Evolutionary conservation across 495 filamentous ascomycete genomes (phyloP).

Genomic region (Penicillium verhagenii): DNA sequence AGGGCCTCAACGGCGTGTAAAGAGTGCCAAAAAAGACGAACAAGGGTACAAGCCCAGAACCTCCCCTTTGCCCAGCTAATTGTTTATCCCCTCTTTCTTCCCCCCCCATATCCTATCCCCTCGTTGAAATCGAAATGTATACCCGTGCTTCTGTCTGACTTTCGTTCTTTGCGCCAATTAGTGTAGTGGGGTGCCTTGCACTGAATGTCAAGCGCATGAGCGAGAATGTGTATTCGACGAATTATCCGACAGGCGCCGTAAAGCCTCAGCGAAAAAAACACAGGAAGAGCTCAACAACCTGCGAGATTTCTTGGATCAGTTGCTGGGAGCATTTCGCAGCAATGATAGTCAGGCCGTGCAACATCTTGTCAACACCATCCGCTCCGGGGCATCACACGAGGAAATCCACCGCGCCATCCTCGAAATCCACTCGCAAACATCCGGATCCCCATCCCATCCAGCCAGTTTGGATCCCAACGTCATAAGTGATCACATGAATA

Average conservation of each 20-base stretch:
- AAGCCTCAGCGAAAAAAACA: slow-evolving; percentile 31
- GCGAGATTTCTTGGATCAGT: slow-evolving; percentile 27
- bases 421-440: neutral
- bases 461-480: slow-evolving; percentile 9
- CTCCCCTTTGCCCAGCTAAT: slow-evolving; percentile 1
- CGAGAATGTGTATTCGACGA: slow-evolving; percentile 42
- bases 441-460: slow-evolving; percentile 1
- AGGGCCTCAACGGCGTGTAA: slow-evolving; percentile 42
- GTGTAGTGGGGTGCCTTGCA: slow-evolving; percentile 33
- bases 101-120: neutral
- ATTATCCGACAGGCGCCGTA: slow-evolving; percentile 41
- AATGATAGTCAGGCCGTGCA: slow-evolving; percentile 20
- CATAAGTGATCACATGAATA: slow-evolving; percentile 12
- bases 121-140: neutral
- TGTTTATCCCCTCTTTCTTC: slow-evolving; percentile 5
- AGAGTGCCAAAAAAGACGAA: slow-evolving; percentile 43
- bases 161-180: slow-evolving; percentile 16
- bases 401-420: slow-evolving; percentile 15
- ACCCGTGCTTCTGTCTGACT: slow-evolving; percentile 5
- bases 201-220: slow-evolving; percentile 36
- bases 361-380: slow-evolving; percentile 28
- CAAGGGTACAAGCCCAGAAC: slow-evolving; percentile 33
- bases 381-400: slow-evolving; percentile 20
- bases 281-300: slow-evolving; percentile 33
- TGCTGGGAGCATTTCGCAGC: slow-evolving; percentile 29